Evolutionary conservation across 345 rosid species (phyloP), one percentile per base, ranked within the genome.

Genomic region (Corchorus capsularis): DNA sequence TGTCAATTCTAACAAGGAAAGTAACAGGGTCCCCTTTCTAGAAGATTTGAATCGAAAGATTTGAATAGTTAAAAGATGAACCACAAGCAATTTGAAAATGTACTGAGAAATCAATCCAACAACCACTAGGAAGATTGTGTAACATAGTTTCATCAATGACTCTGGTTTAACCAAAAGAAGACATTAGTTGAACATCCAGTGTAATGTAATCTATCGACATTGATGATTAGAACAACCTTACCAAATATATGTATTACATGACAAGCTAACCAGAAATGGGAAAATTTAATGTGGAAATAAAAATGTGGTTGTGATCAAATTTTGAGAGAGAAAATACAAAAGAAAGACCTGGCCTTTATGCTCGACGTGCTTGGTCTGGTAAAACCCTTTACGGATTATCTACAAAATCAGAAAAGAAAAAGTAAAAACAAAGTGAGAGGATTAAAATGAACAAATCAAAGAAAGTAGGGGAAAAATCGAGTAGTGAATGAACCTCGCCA

Each of bases 281-380:
- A 32, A 50, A 45, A 41, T 3, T 32, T 1, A 49, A 46, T 8
- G 1, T 8, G 5, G 56, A 49, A n/a, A 16, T 2, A 16, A 35
- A 79, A 11, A 52, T 56, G 19, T 43, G 59, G 22, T 32, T 61
- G 27, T 73, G 49, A 16, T 13, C 22, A 46, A 34, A 27, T 8
- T 50, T 34, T 57, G 53, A 61, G 53, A 61, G 15, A n/a, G 34
- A 41, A 45, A 62, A 19, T 15, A 46, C 22, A 47, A 63, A 19
- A 69, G n/a, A 61, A 20, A 72, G 74, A 96, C 99, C 94, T 81
- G 85, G 80, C 99, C 98, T 79, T 96, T 93, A 76, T 93, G 96
- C 88, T 96, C 98, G 54, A 96, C 98, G 79, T 88, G 84, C 87
- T 96, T 96, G 57, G 92, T 92, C 83, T 86, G 79, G 81, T 89